phyloP scores from a whole-genome alignment of 108 stramenopile genomes.

The Cyclostephanos tholiformis region DNA sequence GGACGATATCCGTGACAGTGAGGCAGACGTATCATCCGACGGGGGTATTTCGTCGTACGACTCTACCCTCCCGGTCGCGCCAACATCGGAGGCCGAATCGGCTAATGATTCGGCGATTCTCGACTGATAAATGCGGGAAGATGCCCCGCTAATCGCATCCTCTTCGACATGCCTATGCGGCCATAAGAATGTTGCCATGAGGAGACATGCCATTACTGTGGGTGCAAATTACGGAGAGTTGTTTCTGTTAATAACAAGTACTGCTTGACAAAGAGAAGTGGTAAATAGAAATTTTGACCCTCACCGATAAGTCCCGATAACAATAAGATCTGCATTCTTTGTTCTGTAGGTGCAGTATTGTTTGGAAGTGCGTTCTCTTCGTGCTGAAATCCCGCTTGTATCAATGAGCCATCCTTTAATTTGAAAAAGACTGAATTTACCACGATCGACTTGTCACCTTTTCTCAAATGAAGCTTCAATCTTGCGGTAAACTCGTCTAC shows the following conservation, averaged over 20 bases:
- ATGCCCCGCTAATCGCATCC: background rate
- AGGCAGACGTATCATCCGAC: background rate
- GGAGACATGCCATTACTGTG: constrained; percentile 5
- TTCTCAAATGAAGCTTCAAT: constrained; percentile 13
- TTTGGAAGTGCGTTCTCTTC: background rate
- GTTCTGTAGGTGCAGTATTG: background rate
- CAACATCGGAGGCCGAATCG: background rate
- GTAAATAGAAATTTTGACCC: background rate
- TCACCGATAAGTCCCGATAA: background rate
- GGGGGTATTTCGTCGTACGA: background rate
- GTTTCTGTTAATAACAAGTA: background rate
- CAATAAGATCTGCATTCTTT: constrained; percentile 1
- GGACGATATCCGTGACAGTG: background rate
- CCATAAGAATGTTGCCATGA: constrained; percentile 2
- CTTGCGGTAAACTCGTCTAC: constrained; percentile 27
- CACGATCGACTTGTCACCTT: background rate
- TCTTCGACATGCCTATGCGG: constrained; percentile 1
- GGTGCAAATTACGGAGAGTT: background rate
- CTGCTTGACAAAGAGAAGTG: background rate
- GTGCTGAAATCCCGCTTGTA: constrained; percentile 14
- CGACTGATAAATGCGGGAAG: background rate
- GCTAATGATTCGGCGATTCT: background rate
- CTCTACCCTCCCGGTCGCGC: background rate
- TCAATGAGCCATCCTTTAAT: constrained; percentile 24
- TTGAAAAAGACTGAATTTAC: constrained; percentile 42